Base-by-base conservation (phyloP, 371 early-diverging fungal species). In the Enterocytospora artemiae region DNA sequence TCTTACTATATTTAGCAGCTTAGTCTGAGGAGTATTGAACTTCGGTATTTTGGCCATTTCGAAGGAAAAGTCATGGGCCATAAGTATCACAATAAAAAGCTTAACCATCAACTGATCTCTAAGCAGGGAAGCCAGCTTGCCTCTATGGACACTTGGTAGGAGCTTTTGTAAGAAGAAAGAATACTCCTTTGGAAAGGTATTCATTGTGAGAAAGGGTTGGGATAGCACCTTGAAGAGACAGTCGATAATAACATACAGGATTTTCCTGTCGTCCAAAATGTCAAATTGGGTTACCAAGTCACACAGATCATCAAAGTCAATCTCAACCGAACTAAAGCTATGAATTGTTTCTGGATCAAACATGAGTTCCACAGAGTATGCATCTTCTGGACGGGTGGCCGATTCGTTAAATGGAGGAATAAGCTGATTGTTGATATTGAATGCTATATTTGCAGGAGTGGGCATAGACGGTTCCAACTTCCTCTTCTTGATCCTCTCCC, bases 331-430 rank as follows among this genome's bases (percentile, higher is more conserved):
- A 24, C 12, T 25, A 43, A 60, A 52, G n/a, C 18, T 30, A 1
- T 34, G 1, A 9, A 69, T 18, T 24, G 50, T 48, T 0, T 51
- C 49, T 20, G 12, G 0, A n/a, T 34, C 44, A 36, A 69, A 63
- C 63, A 63, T 49, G 18, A 34, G 31, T 46, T 63, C 63, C 16
- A 60, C 16, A 28, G 32, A 16, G 59, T 58, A 69, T 0, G 22
- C 16, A 20, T 69, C 49, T 37, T 49, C n/a, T 1, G 36, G 43
- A 14, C 20, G 18, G 18, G 4, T 16, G 48, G 54, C 46, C 12
- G 50, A 30, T 43, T 43, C 31, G 16, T 60, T 25, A 16, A 57
- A 41, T 9, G 32, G 43, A 0, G 59, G 57, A 14, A 67, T 27
- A n/a, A 67, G 39, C 22, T 52, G 61, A 5, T 22, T 24, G 9